Percentiles rank a stretch among this genome's conserved stretches.
Conservation (phyloP, 768 basidiomycete species). For the Tricholoma sp. region DNA sequence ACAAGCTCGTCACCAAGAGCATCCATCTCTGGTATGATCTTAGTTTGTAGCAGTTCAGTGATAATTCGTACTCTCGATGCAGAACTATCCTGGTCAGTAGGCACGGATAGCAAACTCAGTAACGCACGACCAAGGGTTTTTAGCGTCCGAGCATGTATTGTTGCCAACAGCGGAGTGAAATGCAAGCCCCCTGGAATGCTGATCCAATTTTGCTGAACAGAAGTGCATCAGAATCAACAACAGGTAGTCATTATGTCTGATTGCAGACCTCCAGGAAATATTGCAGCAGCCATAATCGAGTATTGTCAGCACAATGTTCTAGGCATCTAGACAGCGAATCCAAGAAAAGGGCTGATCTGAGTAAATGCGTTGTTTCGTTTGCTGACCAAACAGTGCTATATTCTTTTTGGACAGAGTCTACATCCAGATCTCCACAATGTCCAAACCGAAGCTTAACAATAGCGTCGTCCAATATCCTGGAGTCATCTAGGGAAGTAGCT, state of each 20-base stretch:
- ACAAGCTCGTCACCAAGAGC: constrained; percentile 24
- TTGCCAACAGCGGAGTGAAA: constrained; percentile 40
- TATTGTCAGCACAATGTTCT: constrained; percentile 39
- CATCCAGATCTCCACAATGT: constrained; percentile 44
- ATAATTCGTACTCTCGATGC: constrained; percentile 24
- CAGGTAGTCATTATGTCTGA: background rate
- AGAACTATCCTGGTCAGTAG: constrained; percentile 13
- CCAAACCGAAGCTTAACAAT: constrained; percentile 42
- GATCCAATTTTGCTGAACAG: constrained; percentile 47
- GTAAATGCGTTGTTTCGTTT: constrained; percentile 26
- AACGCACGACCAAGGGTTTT: constrained; percentile 24
- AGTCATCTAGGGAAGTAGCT: constrained; percentile 24
- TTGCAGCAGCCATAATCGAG: constrained; percentile 47
- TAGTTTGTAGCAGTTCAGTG: constrained; percentile 34
- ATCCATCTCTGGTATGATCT: constrained; percentile 46
- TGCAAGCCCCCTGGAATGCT: constrained; percentile 20
- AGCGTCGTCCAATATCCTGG: constrained; percentile 33
- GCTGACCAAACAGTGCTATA: constrained; percentile 38
- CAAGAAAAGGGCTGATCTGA: constrained; percentile 35
- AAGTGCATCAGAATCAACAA: background rate
- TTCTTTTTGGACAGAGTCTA: constrained; percentile 41
- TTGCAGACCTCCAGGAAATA: constrained; percentile 44
- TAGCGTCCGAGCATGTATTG: constrained; percentile 46
- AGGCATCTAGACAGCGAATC: constrained; percentile 49
- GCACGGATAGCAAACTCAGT: constrained; percentile 12